Evolutionary conservation across 345 rosid species (phyloP), one percentile per base, ranked within the genome.

Genomic region (sweet orange (Citrus sinensis)): DNA sequence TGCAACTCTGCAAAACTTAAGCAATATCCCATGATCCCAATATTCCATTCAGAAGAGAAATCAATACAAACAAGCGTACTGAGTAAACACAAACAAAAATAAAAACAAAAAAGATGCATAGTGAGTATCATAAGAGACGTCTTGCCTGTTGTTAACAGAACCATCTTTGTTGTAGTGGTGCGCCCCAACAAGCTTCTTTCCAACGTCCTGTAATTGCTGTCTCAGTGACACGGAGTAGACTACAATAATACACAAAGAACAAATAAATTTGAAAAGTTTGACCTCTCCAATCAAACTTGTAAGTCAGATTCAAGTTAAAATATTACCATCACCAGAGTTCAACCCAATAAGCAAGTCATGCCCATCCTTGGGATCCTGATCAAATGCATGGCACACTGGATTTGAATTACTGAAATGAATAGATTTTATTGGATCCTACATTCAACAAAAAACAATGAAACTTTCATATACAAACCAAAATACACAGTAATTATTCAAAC

Each of bases 121-220:
- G 62, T 7, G 19, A n/a, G 8, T 34, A 72, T 22, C 13, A 51
- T 29, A 34, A 29, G 58, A 35, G 62, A 77, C 30, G 54, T 75
- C 93, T 89, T 88, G 87, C 98, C 98, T 90, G 90, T 77, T 92
- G 90, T 89, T 93, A 75, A 94, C 92, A 71, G 94, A 87, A 78
- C 99, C 96, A 76, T 97, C 99, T 86, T 94, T 97, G 84, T 97
- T 97, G 84, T 92, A 94, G 79, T 97, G 99, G 61, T 87, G 94
- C 40, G 93, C 97, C 76, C 98, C 98, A 76, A 94, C 88, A 74
- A 97, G 96, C 90, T 92, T 97, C 88, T 97, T 97, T 70, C 98
- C 94, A 71, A 92, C 90, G 79, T 97, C 99, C 89, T 94, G 99
- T 81, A 97, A 87, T 85, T 97, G 99, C 72, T 94, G 99, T 85